phyloP scores from a whole-genome alignment of 1,139 yeast species.

The Zygosaccharomyces pseudobailii region DNA sequence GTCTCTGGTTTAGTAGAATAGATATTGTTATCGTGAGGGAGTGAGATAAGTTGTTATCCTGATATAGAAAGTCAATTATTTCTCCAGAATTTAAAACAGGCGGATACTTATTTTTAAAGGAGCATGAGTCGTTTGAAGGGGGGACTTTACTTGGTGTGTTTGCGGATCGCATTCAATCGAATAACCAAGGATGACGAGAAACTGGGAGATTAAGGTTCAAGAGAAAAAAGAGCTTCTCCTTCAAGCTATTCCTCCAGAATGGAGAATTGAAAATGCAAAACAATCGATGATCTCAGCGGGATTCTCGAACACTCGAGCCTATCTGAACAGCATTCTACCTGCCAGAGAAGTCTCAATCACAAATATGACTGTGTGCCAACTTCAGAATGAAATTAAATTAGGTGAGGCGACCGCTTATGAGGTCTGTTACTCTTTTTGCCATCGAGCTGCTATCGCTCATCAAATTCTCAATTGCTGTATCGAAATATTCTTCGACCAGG shows the following conservation, averaged over 20 bases:
- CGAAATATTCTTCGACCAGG: conserved; percentile 54
- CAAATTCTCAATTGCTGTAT: conserved; percentile 51
- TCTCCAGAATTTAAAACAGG: no score
- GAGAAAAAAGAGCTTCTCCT: conserved; percentile 19
- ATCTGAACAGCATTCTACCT: conserved; percentile 31
- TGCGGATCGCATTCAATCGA: background rate
- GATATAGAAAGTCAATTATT: no score
- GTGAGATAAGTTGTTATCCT: no score
- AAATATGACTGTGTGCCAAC: conserved; percentile 31
- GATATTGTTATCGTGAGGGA: no score
- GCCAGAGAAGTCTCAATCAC: conserved; percentile 35
- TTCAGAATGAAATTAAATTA: conserved; percentile 35
- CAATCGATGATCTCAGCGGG: conserved; percentile 10
- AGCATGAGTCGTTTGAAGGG: no score
- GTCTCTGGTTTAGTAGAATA: no score
- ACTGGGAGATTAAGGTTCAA: conserved; percentile 23
- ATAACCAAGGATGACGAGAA: conserved; percentile 4
- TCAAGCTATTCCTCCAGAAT: conserved; percentile 24
- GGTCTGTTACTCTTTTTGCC: conserved; percentile 35
- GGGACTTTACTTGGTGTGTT: no score
- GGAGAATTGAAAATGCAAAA: conserved; percentile 19
- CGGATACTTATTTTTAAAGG: no score
- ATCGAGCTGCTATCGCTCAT: conserved; percentile 45
- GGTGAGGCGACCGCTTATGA: conserved; percentile 32
- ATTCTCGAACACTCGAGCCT: conserved; percentile 30